Evolutionary conservation across 2,329 filamentous ascomycete genomes (phyloP), one percentile per base, ranked within the genome.

Genomic region (Diplodia corticola): DNA sequence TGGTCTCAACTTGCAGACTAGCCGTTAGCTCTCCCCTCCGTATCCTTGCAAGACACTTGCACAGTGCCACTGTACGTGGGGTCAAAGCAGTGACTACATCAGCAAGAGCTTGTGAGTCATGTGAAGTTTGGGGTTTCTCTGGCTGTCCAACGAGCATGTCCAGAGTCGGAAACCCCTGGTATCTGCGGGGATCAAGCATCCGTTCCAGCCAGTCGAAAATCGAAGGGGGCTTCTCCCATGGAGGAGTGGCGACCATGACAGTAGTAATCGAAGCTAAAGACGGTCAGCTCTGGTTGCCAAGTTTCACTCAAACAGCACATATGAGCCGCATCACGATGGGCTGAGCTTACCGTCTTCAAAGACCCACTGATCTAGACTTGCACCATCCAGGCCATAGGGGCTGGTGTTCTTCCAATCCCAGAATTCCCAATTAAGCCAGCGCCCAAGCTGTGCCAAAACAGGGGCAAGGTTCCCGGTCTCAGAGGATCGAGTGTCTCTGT

Each of bases 361-460:
- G 13, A 78, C 74, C 80, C 85, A 86, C 5, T 80, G 74, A 20
- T 83, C 78, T 68, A 85, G 81, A 63, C 81, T 83, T 28, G 82
- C 82, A 67, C 86, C 84, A 70, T 91, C 88, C n/a, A 85, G 77
- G 57, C 85, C 82, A 74, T 88, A 90, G 67, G 86, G 87, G 22
- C 80, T 77, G 65, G 84, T 80, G 13, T 76, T 72, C 40, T 75
- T 78, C 77, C 80, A 84, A 48, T 78, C 79, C 89, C 89, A 92
- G 26, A 80, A 81, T 28, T 80, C 76, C 84, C 94, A 97, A 9
- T 87, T 86, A 26, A 99, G 81, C 93, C 94, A 98, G 63, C 85
- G 82, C 1, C 90, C 87, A 66, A 99, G 83, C 74, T 97, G 94
- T 53, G 89, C 88, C 50, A 98, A 80, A 1, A 97, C 77, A 17